Evolutionary conservation across 225 moss, liverwort and hornwort genomes (phyloP).

Genomic region (Ulota crispa): DNA sequence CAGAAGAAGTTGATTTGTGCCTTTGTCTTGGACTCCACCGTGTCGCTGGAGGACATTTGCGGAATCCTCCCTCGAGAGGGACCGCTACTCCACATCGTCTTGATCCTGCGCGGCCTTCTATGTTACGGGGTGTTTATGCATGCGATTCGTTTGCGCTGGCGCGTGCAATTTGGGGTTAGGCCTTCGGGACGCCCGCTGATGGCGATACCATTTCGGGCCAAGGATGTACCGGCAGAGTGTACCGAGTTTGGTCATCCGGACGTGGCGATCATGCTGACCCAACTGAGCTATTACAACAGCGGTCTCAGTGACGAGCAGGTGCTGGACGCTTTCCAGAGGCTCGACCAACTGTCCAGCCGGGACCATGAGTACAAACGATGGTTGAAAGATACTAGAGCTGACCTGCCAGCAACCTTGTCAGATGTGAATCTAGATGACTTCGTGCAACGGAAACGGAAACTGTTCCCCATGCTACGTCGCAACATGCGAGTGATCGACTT

Average conservation of each 20-base stretch:
- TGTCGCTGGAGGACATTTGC: conserved; percentile 9
- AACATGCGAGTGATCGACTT: conserved; percentile 47
- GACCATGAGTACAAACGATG: conserved; percentile 38
- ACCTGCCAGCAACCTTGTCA: conserved; percentile 15
- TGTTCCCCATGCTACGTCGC: conserved; percentile 32
- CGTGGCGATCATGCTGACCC: conserved; percentile 46
- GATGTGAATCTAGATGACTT: conserved; percentile 40
- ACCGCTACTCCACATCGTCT: not conserved
- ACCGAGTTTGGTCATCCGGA: conserved; percentile 44
- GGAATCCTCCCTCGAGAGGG: not conserved
- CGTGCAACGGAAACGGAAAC: not conserved
- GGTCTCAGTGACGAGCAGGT: conserved; percentile 31
- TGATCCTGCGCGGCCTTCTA: conserved; percentile 40
- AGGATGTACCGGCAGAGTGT: conserved; percentile 44
- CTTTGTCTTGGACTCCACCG: conserved; percentile 12
- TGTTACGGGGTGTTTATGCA: conserved; percentile 35
- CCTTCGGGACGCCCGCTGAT: conserved; percentile 30
- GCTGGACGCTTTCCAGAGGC: conserved; percentile 32
- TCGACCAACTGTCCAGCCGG: not conserved
- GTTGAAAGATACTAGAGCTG: conserved; percentile 7
- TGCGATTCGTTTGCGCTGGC: conserved; percentile 38
- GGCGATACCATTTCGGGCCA: conserved; percentile 43
- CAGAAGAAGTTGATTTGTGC: not conserved
- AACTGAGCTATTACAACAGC: conserved; percentile 43
- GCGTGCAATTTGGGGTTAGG: conserved; percentile 41